Evolutionary conservation across 768 basidiomycete genomes (phyloP).

Genomic region (Panaeolus cyanescens): DNA sequence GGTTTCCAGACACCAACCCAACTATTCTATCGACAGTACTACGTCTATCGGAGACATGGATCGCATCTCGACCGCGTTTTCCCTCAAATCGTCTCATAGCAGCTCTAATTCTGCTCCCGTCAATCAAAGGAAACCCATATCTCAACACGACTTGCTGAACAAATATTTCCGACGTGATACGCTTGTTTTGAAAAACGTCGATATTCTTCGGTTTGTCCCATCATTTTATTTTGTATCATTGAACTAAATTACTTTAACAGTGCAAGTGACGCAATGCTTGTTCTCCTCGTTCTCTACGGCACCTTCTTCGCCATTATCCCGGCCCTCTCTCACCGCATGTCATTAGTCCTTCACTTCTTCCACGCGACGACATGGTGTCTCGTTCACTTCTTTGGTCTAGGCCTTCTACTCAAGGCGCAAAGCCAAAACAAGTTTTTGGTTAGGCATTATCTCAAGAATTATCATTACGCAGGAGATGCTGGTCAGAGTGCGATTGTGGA

Average conservation of each 20-base stretch:
- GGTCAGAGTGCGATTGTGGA: slow-evolving; percentile 84
- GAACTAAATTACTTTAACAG: slow-evolving; percentile 41
- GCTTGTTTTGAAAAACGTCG: slow-evolving; percentile 78
- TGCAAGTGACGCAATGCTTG: slow-evolving; percentile 81
- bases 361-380: slow-evolving; percentile 87
- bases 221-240: background rate
- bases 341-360: slow-evolving; percentile 70
- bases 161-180: slow-evolving; percentile 90
- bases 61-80: slow-evolving; percentile 1
- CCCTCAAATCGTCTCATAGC: slow-evolving; percentile 9
- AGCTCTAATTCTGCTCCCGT: background rate
- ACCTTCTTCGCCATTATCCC: slow-evolving; percentile 62
- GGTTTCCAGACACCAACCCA: slow-evolving; percentile 29
- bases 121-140: slow-evolving; percentile 37
- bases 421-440: slow-evolving; percentile 88
- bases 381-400: slow-evolving; percentile 88
- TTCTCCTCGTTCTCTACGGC: slow-evolving; percentile 74
- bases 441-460: slow-evolving; percentile 92
- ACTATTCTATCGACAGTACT: slow-evolving; percentile 36
- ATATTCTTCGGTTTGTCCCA: slow-evolving; percentile 73
- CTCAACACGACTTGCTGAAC: slow-evolving; percentile 88
- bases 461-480: slow-evolving; percentile 76
- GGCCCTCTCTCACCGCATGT: slow-evolving; percentile 43
- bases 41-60: slow-evolving; percentile 23
- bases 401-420: slow-evolving; percentile 81